phyloP scores from a whole-genome alignment of 768 basidiomycete species.

The Paxillus ammoniavirescens region DNA sequence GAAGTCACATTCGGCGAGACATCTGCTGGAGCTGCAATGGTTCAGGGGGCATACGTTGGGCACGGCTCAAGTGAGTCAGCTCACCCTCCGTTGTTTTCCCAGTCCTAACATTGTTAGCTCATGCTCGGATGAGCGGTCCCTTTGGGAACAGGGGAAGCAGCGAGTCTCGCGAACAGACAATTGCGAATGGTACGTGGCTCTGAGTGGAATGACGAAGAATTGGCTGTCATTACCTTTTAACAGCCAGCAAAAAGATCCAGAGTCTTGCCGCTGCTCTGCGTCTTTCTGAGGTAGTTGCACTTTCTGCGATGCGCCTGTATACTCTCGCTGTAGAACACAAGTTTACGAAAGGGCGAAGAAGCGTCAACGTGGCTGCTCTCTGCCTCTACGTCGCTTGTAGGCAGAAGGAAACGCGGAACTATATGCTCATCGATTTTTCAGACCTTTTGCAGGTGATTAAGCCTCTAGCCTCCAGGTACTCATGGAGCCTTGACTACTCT shows the following conservation, averaged over 20 bases:
- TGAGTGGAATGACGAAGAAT: neutral
- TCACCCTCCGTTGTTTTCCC: neutral
- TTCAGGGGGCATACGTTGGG: slow-evolving; percentile 89
- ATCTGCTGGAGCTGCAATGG: slow-evolving; percentile 88
- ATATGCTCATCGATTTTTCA: slow-evolving; percentile 99
- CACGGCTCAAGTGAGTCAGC: slow-evolving; percentile 80
- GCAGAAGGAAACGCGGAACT: slow-evolving; percentile 84
- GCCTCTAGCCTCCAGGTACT: neutral
- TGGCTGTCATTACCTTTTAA: neutral
- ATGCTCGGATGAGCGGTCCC: slow-evolving; percentile 78
- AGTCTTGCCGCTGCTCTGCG: slow-evolving; percentile 76
- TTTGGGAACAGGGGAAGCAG: slow-evolving; percentile 75
- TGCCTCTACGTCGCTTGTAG: slow-evolving; percentile 94
- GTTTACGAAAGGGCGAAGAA: slow-evolving; percentile 91
- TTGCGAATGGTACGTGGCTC: slow-evolving; percentile 69
- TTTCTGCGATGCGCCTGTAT: slow-evolving; percentile 84
- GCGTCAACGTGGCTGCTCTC: slow-evolving; percentile 91
- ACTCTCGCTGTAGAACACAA: slow-evolving; percentile 92
- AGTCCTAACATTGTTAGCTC: slow-evolving; percentile 46
- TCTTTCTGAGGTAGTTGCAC: slow-evolving; percentile 75
- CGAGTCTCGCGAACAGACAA: slow-evolving; percentile 89
- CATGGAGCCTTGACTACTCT: neutral
- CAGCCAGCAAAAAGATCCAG: slow-evolving; percentile 82
- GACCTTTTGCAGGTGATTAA: slow-evolving; percentile 78
- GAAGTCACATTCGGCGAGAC: slow-evolving; percentile 97